Evolutionary conservation across 139 green algal genomes (phyloP).

Genomic region (Chlorella sp.): DNA sequence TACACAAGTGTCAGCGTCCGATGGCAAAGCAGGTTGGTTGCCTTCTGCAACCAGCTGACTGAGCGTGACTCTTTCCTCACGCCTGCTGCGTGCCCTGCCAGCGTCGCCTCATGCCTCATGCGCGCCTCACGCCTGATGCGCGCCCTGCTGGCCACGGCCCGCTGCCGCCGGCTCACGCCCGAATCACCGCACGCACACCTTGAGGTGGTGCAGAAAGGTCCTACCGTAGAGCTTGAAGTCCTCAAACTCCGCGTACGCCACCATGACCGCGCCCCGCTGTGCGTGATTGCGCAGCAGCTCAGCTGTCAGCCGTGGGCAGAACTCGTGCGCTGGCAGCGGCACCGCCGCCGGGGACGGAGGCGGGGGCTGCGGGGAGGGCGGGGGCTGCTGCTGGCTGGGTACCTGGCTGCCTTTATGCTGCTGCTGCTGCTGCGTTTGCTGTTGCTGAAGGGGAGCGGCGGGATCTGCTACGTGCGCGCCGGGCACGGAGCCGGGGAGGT

Average conservation of each 20-base stretch:
- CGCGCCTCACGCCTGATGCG: neutral
- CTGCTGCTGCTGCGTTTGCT: no score
- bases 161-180: neutral
- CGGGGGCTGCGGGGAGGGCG: no score
- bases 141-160: neutral
- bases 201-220: slow-evolving; percentile 18
- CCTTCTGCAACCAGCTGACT: no score
- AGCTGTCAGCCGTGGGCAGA: neutral
- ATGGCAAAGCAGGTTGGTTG: no score
- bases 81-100: no score
- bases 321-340: neutral
- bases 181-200: neutral
- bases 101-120: neutral
- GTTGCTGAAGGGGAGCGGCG: no score
- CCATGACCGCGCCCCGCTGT: slow-evolving; percentile 12
- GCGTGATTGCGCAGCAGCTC: slow-evolving; percentile 9
- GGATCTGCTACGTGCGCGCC: no score
- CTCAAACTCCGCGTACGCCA: slow-evolving; percentile 14
- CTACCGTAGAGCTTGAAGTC: slow-evolving; percentile 17
- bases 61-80: no score
- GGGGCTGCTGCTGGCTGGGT: neutral
- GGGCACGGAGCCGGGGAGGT: no score
- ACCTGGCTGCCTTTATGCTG: no score
- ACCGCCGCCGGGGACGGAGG: no score
- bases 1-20: no score